Evolutionary conservation across 2,329 filamentous ascomycete species (phyloP), one percentile per base, ranked within the genome.

Genomic region (Pestalotiopsis sp.): DNA sequence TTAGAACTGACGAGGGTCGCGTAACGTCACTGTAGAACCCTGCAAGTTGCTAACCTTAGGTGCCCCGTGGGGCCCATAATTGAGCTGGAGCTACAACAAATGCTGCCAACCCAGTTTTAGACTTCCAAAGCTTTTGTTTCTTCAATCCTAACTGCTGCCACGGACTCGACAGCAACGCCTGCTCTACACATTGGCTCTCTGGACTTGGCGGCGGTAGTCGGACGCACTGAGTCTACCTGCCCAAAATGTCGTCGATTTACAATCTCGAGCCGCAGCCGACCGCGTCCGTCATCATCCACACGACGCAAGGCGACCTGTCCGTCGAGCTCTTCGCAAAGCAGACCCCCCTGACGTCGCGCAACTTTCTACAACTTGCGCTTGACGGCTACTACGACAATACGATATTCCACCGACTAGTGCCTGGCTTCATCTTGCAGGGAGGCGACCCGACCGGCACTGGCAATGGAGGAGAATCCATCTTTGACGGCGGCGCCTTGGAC

Each of bases 301-400:
- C 96, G 11, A 97, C 93, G 6, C 86, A 91, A 60, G 96, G 96
- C 80, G 95, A 97, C 76, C 87, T 99, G 68, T 91, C 93, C 49
- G 88, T 99, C 81, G 94, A 97, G 80, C 90, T 99, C 68, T 99
- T 97, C 85, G 95, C 95, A 20, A 96, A 96, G 78, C 96, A 99
- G 81, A 92, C 93, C 0, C 96, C 96, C 9, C 86, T 98, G 71
- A 92, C 96, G 31, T 94, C 92, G 77, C 94, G 95, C 74, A 98
- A 98, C 83, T 99, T 99, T 81, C 87, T 99, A 49, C 96, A 99
- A 80, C 92, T 95, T 77, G 96, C 93, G 78, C 88, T 98, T 73
- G 95, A 99, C 78, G 94, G 94, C 74, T 98, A 98, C 84, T 99
- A 98, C 84, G 91, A 94, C 75, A 91, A 92, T 77, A 98, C 95